phyloP scores from a whole-genome alignment of 305 asterid species.

The Solanum aculeatissimum region DNA sequence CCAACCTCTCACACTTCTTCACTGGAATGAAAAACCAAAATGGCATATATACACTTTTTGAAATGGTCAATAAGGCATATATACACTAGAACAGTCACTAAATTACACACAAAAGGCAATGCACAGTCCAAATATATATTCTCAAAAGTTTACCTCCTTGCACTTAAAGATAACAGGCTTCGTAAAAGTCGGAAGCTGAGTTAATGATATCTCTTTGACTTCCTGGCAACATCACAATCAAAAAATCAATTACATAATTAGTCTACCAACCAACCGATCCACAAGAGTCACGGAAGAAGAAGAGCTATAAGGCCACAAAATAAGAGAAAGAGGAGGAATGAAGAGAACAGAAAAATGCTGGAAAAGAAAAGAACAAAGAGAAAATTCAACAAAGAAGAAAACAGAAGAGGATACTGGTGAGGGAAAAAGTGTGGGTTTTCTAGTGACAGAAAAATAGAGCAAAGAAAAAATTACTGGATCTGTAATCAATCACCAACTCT shows the following conservation, averaged over 20 bases:
- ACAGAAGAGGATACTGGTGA: background rate
- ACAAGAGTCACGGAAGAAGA: background rate
- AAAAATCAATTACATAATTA: conserved; percentile 1
- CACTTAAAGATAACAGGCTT: conserved; percentile 65
- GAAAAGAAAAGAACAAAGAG: background rate
- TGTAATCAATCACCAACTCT: background rate
- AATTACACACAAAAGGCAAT: background rate
- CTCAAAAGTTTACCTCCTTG: conserved; percentile 60
- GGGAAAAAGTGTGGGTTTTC: background rate
- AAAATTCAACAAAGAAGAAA: background rate
- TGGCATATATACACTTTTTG: background rate
- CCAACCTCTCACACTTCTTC: background rate
- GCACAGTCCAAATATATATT: background rate
- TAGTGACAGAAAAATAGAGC: background rate
- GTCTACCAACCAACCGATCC: background rate
- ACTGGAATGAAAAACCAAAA: background rate
- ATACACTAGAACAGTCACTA: background rate
- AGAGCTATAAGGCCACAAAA: background rate
- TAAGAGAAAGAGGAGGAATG: background rate
- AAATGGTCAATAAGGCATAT: background rate
- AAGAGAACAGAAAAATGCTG: background rate
- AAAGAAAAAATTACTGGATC: background rate
- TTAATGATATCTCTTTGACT: conserved; percentile 60
- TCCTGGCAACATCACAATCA: conserved; percentile 40
- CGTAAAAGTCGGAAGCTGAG: conserved; percentile 60